phyloP scores from a whole-genome alignment of 2,329 filamentous ascomycete species.

The Tolypocladium album region DNA sequence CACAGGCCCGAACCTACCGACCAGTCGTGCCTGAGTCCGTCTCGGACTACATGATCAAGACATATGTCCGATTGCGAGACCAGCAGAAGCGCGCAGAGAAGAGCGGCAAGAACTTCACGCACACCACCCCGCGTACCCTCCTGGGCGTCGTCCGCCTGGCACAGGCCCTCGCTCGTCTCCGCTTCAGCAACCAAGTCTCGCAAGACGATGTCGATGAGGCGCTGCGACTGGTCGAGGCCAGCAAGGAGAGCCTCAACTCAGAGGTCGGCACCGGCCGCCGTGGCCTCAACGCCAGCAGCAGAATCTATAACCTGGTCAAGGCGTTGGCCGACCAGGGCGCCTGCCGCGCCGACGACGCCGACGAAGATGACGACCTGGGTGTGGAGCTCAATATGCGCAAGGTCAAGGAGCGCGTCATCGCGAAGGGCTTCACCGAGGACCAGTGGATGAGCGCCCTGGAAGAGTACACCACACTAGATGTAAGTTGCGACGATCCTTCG shows the following conservation, averaged over 20 bases:
- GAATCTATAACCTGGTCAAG: conserved; percentile 92
- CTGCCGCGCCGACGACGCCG: conserved; percentile 62
- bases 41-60: conserved; percentile 93
- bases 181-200: conserved; percentile 76
- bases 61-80: conserved; percentile 89
- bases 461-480: conserved; percentile 80
- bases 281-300: conserved; percentile 71
- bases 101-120: conserved; percentile 82
- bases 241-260: conserved; percentile 78
- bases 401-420: conserved; percentile 83
- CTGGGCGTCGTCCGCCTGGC: conserved; percentile 87
- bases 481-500: conserved; percentile 44
- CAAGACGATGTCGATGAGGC: conserved; percentile 95
- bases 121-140: conserved; percentile 88
- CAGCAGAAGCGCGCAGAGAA: conserved; percentile 86
- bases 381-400: conserved; percentile 75
- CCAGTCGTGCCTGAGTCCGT: conserved; percentile 76
- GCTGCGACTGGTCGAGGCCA: conserved; percentile 79
- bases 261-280: conserved; percentile 51
- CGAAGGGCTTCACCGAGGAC: conserved; percentile 93
- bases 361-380: conserved; percentile 38
- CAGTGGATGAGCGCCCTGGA: conserved; percentile 80
- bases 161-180: conserved; percentile 83
- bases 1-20: conserved; percentile 80
- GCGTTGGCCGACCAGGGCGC: conserved; percentile 78